These are phyloP conservation scores for Tetrapyrgos nigripes DNA, from an alignment of 1,284 basidiomycete species.

Conservation along the genomic window DNA sequence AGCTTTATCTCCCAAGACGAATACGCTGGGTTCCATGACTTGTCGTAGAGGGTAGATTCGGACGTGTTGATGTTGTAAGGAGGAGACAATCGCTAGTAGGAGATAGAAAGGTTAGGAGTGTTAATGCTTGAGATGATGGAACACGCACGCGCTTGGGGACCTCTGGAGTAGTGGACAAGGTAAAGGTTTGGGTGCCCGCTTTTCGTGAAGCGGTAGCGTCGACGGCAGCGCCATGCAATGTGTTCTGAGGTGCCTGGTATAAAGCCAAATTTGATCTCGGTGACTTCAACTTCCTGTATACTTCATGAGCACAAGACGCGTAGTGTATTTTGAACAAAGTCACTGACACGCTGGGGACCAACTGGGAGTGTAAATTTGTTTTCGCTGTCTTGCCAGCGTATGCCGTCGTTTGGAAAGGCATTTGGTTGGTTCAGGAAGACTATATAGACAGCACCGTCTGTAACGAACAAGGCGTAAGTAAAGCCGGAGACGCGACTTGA, in stretches of 20 bases:
- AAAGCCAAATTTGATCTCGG: conserved; percentile 76
- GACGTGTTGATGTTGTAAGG: conserved; percentile 59
- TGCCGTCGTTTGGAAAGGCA: conserved; percentile 71
- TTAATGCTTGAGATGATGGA: background rate
- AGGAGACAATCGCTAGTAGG: conserved; percentile 54
- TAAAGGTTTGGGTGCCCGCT: conserved; percentile 73
- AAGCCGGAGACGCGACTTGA: conserved; percentile 6
- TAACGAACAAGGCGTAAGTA: conserved; percentile 14
- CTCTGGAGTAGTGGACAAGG: conserved; percentile 75
- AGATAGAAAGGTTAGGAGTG: background rate
- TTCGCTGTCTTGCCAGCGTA: conserved; percentile 75
- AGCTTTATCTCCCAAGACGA: conserved; percentile 69
- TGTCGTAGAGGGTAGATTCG: conserved; percentile 73
- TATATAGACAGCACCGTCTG: conserved; percentile 71
- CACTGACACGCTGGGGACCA: conserved; percentile 55
- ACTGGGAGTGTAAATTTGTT: conserved; percentile 59
- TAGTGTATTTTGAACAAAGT: conserved; percentile 3
- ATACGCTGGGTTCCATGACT: conserved; percentile 68
- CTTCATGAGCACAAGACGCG: background rate
- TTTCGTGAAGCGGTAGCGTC: conserved; percentile 72
- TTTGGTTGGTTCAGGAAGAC: conserved; percentile 62
- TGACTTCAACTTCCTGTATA: conserved; percentile 74
- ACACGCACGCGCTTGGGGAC: conserved; percentile 62
- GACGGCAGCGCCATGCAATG: conserved; percentile 65
- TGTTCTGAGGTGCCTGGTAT: conserved; percentile 66